These are phyloP conservation scores for Hanseniaspora taiwanica DNA, from an alignment of 805 yeast species.

Conservation along the genomic window DNA sequence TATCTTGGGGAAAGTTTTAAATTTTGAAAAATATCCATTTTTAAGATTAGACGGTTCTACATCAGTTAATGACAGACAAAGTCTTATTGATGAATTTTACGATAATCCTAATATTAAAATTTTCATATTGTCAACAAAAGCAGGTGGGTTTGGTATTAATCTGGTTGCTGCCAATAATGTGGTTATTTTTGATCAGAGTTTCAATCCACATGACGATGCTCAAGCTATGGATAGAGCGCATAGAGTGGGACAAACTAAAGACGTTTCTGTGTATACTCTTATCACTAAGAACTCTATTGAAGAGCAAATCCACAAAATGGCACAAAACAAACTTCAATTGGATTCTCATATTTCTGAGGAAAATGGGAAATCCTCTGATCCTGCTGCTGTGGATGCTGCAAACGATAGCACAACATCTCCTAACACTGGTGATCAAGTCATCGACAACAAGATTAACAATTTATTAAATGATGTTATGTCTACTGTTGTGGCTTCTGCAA, in stretches of 20 bases:
- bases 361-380: constrained; percentile 10
- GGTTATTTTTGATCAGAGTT: constrained; percentile 81
- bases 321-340: constrained; percentile 79
- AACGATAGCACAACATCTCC: not conserved
- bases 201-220: constrained; percentile 96
- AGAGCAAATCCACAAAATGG: constrained; percentile 75
- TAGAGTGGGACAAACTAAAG: constrained; percentile 85
- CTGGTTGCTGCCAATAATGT: constrained; percentile 91
- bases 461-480: no score
- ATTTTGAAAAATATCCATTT: constrained; percentile 52
- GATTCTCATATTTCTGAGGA: constrained; percentile 31
- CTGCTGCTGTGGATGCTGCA: not conserved
- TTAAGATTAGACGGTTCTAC: constrained; percentile 89
- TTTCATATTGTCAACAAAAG: constrained; percentile 82
- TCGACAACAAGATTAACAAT: no score
- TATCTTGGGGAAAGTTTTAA: constrained; percentile 65
- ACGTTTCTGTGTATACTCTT: constrained; percentile 66
- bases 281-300: constrained; percentile 70
- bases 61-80: constrained; percentile 85
- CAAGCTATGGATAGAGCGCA: constrained; percentile 99
- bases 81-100: constrained; percentile 76
- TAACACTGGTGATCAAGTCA: no score
- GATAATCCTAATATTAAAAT: constrained; percentile 74
- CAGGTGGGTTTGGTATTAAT: constrained; percentile 98
- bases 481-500: no score